Evolutionary conservation across 2,329 filamentous ascomycete genomes (phyloP).

Genomic region (Talaromyces sp.): DNA sequence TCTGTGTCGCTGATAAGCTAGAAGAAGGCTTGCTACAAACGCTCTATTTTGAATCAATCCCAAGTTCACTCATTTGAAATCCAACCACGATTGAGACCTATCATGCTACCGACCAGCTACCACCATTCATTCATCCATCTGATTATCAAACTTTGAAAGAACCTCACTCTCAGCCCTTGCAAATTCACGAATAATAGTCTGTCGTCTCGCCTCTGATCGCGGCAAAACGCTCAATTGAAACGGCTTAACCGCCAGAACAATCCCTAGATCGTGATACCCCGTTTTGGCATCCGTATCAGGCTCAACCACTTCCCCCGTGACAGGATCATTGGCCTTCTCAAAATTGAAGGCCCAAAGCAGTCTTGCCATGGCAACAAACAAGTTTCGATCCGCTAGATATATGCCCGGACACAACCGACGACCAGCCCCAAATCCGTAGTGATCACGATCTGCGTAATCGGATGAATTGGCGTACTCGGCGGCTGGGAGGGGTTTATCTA

Average conservation of each 20-base stretch:
- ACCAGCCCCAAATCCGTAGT: conserved; percentile 20
- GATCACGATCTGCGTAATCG: conserved; percentile 31
- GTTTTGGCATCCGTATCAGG: conserved; percentile 20
- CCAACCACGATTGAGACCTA: too few species aligned
- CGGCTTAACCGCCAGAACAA: conserved; percentile 29
- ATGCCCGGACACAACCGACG: conserved; percentile 30
- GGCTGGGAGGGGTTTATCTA: conserved; percentile 17
- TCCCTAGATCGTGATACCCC: conserved; percentile 28
- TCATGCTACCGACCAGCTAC: not conserved
- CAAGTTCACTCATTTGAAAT: not conserved
- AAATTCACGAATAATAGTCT: conserved; percentile 29
- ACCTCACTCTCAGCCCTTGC: conserved; percentile 24
- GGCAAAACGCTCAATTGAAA: conserved; percentile 29
- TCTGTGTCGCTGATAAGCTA: too few species aligned
- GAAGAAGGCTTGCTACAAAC: too few species aligned
- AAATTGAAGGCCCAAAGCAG: conserved; percentile 47
- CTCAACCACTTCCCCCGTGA: conserved; percentile 39
- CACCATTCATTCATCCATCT: not conserved
- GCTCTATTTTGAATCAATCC: too few species aligned
- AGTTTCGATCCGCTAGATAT: conserved; percentile 50
- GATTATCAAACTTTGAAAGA: conserved; percentile 20
- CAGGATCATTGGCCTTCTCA: conserved; percentile 43
- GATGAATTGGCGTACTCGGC: conserved; percentile 29
- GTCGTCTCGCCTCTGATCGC: conserved; percentile 27
- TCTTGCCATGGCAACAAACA: conserved; percentile 45